phyloP scores from a whole-genome alignment of 208 protist genomes.

The Porcisia deanei region DNA sequence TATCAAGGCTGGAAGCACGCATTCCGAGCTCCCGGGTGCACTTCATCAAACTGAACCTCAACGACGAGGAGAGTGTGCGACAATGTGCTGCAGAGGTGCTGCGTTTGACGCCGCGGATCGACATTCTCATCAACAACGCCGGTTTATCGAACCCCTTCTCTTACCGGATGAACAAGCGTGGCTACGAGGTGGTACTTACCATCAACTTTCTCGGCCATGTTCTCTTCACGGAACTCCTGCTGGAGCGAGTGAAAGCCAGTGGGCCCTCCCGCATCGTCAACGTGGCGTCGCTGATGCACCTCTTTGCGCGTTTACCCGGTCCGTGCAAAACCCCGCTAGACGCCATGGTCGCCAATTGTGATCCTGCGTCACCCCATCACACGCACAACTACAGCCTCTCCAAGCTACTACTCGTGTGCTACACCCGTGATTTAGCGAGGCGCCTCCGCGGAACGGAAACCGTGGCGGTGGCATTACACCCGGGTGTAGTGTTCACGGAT shows the following conservation, averaged over 20 bases:
- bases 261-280: constrained; percentile 49
- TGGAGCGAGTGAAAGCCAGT: constrained; percentile 31
- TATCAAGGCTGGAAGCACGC: constrained; percentile 13
- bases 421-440: constrained; percentile 46
- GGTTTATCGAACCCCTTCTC: constrained; percentile 28
- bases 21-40: constrained; percentile 1
- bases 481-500: constrained; percentile 49
- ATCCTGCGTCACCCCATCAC: constrained; percentile 26
- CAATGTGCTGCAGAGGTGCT: constrained; percentile 27
- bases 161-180: constrained; percentile 32
- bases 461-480: constrained; percentile 32
- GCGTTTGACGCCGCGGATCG: constrained; percentile 37
- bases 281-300: constrained; percentile 51
- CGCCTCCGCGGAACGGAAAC: constrained; percentile 37
- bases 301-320: constrained; percentile 39
- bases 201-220: constrained; percentile 57
- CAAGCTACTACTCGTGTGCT: constrained; percentile 57
- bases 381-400: constrained; percentile 57
- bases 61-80: constrained; percentile 41
- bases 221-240: constrained; percentile 48
- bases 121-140: constrained; percentile 65
- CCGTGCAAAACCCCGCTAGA: constrained; percentile 37
- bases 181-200: constrained; percentile 54
- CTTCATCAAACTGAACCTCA: constrained; percentile 45
- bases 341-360: constrained; percentile 41